Evolutionary conservation across 257 asterid species (phyloP), one percentile per base, ranked within the genome.

Genomic region (Plectranthus barbatus): DNA sequence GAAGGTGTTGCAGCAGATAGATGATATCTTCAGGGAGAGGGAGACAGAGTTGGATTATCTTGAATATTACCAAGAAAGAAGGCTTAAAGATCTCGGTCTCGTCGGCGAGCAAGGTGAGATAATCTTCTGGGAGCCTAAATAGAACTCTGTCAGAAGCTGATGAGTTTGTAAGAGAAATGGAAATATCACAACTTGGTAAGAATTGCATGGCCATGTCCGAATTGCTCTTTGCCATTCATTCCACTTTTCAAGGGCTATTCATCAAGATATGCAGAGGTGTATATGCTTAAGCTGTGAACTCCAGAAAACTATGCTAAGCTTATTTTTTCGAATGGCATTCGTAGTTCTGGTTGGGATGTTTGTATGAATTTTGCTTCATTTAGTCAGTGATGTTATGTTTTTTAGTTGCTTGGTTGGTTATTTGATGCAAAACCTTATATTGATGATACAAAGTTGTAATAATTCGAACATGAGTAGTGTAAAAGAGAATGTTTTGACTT

Each of bases 21-120:
- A 82, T 42, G 77, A 76, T 14, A 74, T 87, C 34, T 93, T 93
- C 40, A 63, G 63, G 52, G 96, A 79, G 41, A 83, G 92, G 46
- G 99, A 93, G 69, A 1, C 71, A 24, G 92, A 93, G 79, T 69
- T 93, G 44, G 90, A 84, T 73, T 76, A 68, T 33, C 79, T 93
- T 9, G 99, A 93, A 66, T 90, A 93, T 72, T 84, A 87, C 75
- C 97, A 87, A 69, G 97, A 90, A 74, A 82, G 96, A 68, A 77
- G 99, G 81, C 88, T 85, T 45, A 90, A 93, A 62, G 94, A 87
- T 79, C 97, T 87, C 72, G 97, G 94, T 60, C 78, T 92, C n/a
- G 94, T 87, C 49, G 99, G 99, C 45, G 94, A 93, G 56, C 95
- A 90, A 82, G 97, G 97, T 61, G 99, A 93, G 10, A 87, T 93